Evolutionary conservation across 2,329 filamentous ascomycete species (phyloP), one percentile per base, ranked within the genome.

Genomic region (Fusarium mundagurra): DNA sequence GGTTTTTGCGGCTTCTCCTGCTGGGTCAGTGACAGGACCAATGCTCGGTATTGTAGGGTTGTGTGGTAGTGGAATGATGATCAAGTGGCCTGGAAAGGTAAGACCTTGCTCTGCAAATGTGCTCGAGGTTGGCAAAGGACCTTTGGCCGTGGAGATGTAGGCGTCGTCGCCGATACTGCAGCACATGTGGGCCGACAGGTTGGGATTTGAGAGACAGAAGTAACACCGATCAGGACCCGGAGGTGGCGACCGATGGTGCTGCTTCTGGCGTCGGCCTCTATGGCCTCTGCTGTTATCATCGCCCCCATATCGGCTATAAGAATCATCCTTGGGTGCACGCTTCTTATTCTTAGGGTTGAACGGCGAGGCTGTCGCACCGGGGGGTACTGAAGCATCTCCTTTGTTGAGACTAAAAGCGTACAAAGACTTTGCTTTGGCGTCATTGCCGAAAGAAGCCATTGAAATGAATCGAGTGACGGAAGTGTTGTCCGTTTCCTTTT

Each of bases 81-180:
- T 91, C 78, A 97, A 91, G 82, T 99, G 96, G 27, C 91, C 90
- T 1, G 96, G 94, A 79, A 96, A 97, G 29, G 87, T 85, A 9
- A 98, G 87, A 10, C 90, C 89, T 2, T 91, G 85, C 14, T 86
- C 80, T 22, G 82, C 78, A 81, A 95, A 97, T 6, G 92, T 95
- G 13, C 88, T 85, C 1, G 89, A 83, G 4, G 91, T 92, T 4
- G 94, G 92, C 2, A 99, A 87, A 10, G 96, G 95, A 0, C 96
- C 96, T 82, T 98, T 98, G 67, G 96, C 94, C 31, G 93, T 96
- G 34, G 96, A 97, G 62, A 98, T 84, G 82, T 98, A 98, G 61
- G 91, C 89, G 69, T 97, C 93, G 24, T 95, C 92, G 61, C 94
- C 96, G 73, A 99, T 96, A 33, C 93, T 95, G 74, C 93, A 93